Base-by-base conservation (phyloP, 1,139 yeast genomes). In the Pichia sp. region DNA sequence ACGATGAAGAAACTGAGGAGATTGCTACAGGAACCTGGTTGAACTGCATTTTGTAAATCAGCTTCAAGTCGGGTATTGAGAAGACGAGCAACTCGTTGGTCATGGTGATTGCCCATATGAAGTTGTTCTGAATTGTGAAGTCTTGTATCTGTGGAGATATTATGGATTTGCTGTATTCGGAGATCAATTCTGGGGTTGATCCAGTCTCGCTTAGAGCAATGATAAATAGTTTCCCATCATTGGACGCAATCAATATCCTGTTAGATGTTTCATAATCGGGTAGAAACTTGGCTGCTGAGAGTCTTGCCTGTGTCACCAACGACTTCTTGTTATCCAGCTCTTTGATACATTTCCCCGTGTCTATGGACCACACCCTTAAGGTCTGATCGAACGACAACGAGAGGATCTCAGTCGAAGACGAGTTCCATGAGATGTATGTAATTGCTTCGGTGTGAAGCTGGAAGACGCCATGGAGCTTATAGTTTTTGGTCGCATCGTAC, bases 341-440 rank as follows among this genome's bases (percentile, higher is more conserved):
- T 34, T 45, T 46, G 10, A 56, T 53, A 34, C 56, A 53, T 47
- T 46, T 56, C 10, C 42, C 26, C 3, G 23, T 45, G 43, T 66
- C 67, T 8, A 85, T 73, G 59, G 81, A 81, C 88, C 95, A 88
- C 6, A 89, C 75, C 51, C 84, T 75, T 8, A 86, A 82, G 29
- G 78, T 75, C 31, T 83, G 82, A 67, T 88, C 93, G 64, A 78
- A 78, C 4, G 90, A 82, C 57, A 92, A 82, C 16, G 89, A 79
- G 15, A 89, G 79, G 40, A 89, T 64, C 61, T 78, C 80, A n/a
- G 76, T 69, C 63, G 87, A 92, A 58, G 83, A 80, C 0, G 85
- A 84, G 10, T 92, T 89, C 88, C 96, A 84, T 67, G 84, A 74
- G 63, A 87, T 69, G 60, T 83, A 84, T 42, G 88, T 76, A 1